A percentile compares a stretch with the other conserved stretches of the same genome.
These are phyloP conservation scores for Cutaneotrichosporon daszewskae DNA, from an alignment of 1,284 basidiomycete genomes.

Conservation along the genomic window DNA sequence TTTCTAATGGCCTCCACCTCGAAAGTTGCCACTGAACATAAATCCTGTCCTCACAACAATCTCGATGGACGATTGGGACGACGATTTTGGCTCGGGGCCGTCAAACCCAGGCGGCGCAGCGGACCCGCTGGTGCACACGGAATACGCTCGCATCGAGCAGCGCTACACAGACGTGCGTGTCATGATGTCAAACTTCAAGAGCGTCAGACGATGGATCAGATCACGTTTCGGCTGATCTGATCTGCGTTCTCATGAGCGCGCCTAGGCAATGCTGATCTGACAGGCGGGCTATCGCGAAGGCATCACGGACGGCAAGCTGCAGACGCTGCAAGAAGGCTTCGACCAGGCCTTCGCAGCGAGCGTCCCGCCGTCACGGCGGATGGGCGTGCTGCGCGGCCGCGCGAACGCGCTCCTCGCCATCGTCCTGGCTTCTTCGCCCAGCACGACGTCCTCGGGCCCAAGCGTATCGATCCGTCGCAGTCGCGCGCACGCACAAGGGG, in stretches of 20 bases:
- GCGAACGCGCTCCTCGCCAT: constrained; percentile 42
- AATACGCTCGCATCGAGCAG: constrained; percentile 39
- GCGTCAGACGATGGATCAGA: too few relatives aligned
- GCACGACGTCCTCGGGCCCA: too few relatives aligned
- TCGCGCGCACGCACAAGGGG: too few relatives aligned
- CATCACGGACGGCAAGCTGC: constrained; percentile 53
- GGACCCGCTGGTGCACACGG: constrained; percentile 40
- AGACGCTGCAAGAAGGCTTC: constrained; percentile 52
- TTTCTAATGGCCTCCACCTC: too few relatives aligned
- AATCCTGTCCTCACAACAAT: not conserved
- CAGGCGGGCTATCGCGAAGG: constrained; percentile 56
- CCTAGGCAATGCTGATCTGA: not conserved
- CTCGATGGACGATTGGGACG: constrained; percentile 39
- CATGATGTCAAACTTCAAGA: not conserved
- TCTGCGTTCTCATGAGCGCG: not conserved
- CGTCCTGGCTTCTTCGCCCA: too few relatives aligned
- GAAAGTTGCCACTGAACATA: too few relatives aligned
- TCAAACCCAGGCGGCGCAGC: constrained; percentile 24
- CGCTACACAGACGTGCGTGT: constrained; percentile 44
- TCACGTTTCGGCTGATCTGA: too few relatives aligned
- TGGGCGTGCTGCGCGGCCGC: constrained; percentile 50
- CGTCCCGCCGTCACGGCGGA: constrained; percentile 45
- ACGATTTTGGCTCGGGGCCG: constrained; percentile 14
- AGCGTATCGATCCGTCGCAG: not conserved
- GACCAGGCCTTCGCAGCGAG: constrained; percentile 50